Evolutionary conservation across 208 protist genomes (phyloP).

Genomic region (Leptomonas seymouri): DNA sequence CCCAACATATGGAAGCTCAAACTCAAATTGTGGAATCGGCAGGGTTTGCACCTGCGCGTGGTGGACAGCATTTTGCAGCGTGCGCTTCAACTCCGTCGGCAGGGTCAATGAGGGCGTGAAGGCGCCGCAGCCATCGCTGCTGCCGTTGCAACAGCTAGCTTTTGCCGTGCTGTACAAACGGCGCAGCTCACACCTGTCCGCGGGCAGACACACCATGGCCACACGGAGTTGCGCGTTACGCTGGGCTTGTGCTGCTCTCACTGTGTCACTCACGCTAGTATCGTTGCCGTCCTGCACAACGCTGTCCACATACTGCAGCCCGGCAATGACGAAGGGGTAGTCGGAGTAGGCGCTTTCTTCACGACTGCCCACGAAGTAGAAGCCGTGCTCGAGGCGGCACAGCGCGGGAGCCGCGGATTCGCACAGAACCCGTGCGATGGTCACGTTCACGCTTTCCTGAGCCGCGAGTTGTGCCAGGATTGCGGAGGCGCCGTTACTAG

Average conservation of each 20-base stretch:
- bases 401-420: conserved; percentile 15
- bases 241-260: neutral
- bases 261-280: neutral
- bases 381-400: conserved; percentile 42
- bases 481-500: neutral
- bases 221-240: conserved; percentile 23
- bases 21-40: conserved; percentile 34
- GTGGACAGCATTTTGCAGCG: conserved; percentile 25
- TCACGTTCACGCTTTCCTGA: conserved; percentile 30
- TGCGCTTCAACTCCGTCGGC: conserved; percentile 12
- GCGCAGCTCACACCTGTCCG: conserved; percentile 18
- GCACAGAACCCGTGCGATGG: conserved; percentile 29
- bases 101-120: neutral
- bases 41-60: conserved; percentile 27
- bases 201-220: conserved; percentile 35
- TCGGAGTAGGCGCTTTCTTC: conserved; percentile 34
- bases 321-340: conserved; percentile 41
- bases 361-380: conserved; percentile 48
- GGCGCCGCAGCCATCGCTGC: conserved; percentile 1
- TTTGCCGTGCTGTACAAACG: conserved; percentile 18
- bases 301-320: conserved; percentile 35
- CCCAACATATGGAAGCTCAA: conserved; percentile 9
- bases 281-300: neutral
- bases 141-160: conserved; percentile 7
- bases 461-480: neutral